A percentile compares a stretch with the other conserved stretches of the same genome.
phyloP scores from a whole-genome alignment of 2,329 filamentous ascomycete genomes.

The Moelleriella libera region DNA sequence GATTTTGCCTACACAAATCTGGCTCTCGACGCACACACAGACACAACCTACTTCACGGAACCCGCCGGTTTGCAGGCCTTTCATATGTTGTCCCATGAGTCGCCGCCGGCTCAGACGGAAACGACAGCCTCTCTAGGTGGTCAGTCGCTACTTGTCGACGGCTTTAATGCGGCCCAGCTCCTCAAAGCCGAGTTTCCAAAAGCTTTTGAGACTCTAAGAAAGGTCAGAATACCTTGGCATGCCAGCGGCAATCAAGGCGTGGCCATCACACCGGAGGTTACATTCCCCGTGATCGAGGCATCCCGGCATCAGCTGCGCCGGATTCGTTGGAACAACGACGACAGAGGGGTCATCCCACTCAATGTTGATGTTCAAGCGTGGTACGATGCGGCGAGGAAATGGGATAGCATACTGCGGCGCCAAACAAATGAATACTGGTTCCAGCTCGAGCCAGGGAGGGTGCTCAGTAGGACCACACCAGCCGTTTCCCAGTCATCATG shows the following conservation, averaged over 20 bases:
- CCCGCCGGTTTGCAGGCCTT: constrained; percentile 86
- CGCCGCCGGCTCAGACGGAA: constrained; percentile 20
- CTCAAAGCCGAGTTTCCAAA: constrained; percentile 38
- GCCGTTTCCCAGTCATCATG: neutral
- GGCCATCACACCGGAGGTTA: constrained; percentile 56
- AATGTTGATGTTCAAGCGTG: constrained; percentile 40
- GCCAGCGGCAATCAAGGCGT: constrained; percentile 82
- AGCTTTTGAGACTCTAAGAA: constrained; percentile 43
- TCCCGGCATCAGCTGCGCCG: constrained; percentile 33
- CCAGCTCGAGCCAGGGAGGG: constrained; percentile 64
- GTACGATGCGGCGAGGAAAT: constrained; percentile 71
- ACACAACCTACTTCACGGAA: constrained; percentile 92
- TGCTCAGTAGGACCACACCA: constrained; percentile 47
- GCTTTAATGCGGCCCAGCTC: constrained; percentile 56
- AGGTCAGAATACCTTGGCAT: constrained; percentile 55
- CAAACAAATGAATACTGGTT: constrained; percentile 60
- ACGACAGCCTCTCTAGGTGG: constrained; percentile 43
- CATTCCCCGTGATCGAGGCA: constrained; percentile 60
- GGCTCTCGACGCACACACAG: constrained; percentile 73
- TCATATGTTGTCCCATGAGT: constrained; percentile 65
- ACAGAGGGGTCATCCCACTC: constrained; percentile 58
- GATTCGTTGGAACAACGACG: constrained; percentile 88
- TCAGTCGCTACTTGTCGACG: constrained; percentile 71
- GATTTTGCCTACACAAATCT: constrained; percentile 88
- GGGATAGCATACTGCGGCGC: constrained; percentile 53